phyloP scores from a whole-genome alignment of 2,329 filamentous ascomycete species.

The Stachybotrys chlorohalonatus region DNA sequence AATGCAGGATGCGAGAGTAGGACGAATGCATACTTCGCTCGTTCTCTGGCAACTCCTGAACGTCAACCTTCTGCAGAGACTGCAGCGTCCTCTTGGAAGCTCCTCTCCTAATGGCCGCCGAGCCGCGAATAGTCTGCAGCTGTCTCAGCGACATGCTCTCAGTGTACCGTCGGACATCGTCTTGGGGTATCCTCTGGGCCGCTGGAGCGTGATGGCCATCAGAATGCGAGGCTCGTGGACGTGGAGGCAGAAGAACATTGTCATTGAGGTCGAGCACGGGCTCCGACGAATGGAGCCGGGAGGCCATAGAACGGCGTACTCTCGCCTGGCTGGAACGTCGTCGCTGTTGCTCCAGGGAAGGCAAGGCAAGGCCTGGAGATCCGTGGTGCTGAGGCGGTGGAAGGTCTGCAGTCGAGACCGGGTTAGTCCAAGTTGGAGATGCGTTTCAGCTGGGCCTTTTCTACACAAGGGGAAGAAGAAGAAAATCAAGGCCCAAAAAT shows the following conservation, averaged over 20 bases:
- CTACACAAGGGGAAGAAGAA: too few species aligned
- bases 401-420: not conserved
- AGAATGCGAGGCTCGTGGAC: conserved; percentile 1
- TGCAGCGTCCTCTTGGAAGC: conserved; percentile 37
- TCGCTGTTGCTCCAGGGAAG: conserved; percentile 11
- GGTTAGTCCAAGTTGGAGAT: too few species aligned
- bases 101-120: conserved; percentile 32
- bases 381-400: not conserved
- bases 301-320: conserved; percentile 13
- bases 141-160: conserved; percentile 13
- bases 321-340: conserved; percentile 16
- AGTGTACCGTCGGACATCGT: not conserved
- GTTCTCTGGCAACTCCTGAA: conserved; percentile 32
- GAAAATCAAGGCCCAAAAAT: too few species aligned
- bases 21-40: conserved; percentile 35
- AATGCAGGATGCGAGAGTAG: not conserved
- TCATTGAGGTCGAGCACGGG: conserved; percentile 5
- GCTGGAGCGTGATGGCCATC: not conserved
- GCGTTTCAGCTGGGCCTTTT: too few species aligned
- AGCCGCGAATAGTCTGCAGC: conserved; percentile 37
- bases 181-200: not conserved
- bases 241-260: conserved; percentile 11
- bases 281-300: conserved; percentile 14
- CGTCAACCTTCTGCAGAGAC: conserved; percentile 35
- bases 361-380: not conserved